Base-by-base conservation (phyloP, 1,284 basidiomycete genomes). In the Naganishia liquefaciens region DNA sequence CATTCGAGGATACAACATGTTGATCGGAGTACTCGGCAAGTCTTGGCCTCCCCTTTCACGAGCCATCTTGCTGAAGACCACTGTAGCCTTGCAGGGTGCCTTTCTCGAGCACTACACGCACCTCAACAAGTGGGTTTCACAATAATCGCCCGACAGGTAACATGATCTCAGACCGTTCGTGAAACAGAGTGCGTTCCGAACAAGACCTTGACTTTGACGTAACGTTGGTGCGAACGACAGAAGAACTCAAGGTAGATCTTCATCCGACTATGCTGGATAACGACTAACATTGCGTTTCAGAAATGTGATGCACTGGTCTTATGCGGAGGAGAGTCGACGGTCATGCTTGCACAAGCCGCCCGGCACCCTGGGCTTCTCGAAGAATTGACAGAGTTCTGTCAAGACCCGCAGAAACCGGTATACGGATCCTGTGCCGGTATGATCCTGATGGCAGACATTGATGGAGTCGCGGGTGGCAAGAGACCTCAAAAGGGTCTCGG, bases 361-460 rank as follows among this genome's bases (percentile, higher is more conserved):
- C 84, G 86, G 47, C 83, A 91, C 1, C 85, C 88, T 0, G 90
- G 90, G 0, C 82, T 99, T 49, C 77, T 93, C 13, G 87, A 90
- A 28, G 91, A 91, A 1, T 82, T 99, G 5, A 83, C 85, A 46
- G 83, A 84, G 47, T 97, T 83, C 88, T 79, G 80, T 82, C 62
- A 82, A 79, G 73, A 82, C 67, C 75, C 77, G 1, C 51, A 75
- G 0, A 90, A 88, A 71, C 87, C 91, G 0, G 86, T 94, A 0
- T 99, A 93, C 91, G 95, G 95, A 2, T 98, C 94, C 0, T 99
- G 95, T 77, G 95, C 95, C 0, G 95, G 95, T 21, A 94, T 95
- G 70, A 98, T 99, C 69, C 82, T 98, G 54, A 85, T 98, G 49
- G 85, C 91, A 3, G 82, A 87, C 68, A 78, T 82, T 9, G 84